These are phyloP conservation scores for Usnea hakonensis DNA, from an alignment of 495 filamentous ascomycete genomes.

Conservation along the genomic window DNA sequence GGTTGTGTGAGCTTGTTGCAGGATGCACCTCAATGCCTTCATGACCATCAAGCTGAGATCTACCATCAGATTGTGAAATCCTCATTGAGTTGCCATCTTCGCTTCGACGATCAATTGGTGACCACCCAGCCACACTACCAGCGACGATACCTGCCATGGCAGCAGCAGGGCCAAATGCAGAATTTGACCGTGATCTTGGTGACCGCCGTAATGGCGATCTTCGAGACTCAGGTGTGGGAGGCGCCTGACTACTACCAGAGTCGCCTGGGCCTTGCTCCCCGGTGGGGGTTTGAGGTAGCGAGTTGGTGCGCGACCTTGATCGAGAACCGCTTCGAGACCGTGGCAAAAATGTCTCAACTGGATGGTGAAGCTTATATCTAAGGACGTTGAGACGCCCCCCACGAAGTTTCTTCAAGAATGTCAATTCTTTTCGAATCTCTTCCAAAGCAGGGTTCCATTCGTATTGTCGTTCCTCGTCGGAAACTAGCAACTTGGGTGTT, in stretches of 20 bases:
- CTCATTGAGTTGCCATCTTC: conserved; percentile 42
- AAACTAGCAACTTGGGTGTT: conserved; percentile 48
- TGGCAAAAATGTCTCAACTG: conserved; percentile 62
- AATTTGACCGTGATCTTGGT: conserved; percentile 78
- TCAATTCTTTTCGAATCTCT: conserved; percentile 71
- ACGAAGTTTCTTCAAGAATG: conserved; percentile 61
- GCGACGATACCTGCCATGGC: conserved; percentile 71
- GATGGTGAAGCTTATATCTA: conserved; percentile 75
- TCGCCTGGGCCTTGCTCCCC: conserved; percentile 45
- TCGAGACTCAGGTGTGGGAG: conserved; percentile 64
- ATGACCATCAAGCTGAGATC: conserved; percentile 41
- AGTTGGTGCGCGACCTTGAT: conserved; percentile 30
- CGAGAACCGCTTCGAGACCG: conserved; percentile 60
- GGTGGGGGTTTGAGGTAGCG: conserved; percentile 58
- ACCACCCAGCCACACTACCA: conserved; percentile 81
- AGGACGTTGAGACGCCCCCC: conserved; percentile 85
- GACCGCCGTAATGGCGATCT: conserved; percentile 46
- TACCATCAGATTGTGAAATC: conserved; percentile 37
- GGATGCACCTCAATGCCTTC: conserved; percentile 53
- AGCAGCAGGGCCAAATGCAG: conserved; percentile 71
- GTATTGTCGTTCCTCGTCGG: conserved; percentile 66
- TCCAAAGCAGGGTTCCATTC: conserved; percentile 54
- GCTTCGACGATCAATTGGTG: conserved; percentile 61
- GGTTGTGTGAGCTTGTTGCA: conserved; percentile 48
- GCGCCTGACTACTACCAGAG: conserved; percentile 41